Percentiles rank a stretch among this genome's conserved stretches.
phyloP scores from a whole-genome alignment of 2,329 filamentous ascomycete genomes.

The Nemania abortiva region DNA sequence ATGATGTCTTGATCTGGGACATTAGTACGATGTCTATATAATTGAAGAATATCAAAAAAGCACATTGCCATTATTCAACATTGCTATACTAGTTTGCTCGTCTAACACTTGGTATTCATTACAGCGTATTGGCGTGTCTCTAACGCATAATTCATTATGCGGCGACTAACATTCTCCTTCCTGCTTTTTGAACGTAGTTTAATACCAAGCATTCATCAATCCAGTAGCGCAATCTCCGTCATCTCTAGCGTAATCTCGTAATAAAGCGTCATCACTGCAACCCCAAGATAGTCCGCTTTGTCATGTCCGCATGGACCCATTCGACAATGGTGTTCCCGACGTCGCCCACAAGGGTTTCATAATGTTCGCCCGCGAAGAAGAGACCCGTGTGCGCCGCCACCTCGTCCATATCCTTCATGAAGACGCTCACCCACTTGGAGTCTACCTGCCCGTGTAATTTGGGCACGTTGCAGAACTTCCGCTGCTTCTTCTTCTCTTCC shows the following conservation, averaged over 20 bases:
- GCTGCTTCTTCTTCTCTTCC: slow-evolving; percentile 62
- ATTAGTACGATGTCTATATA: background rate
- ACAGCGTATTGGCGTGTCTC: background rate
- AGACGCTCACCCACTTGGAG: slow-evolving; percentile 79
- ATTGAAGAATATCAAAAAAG: background rate
- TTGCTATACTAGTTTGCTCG: background rate
- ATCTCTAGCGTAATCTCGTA: background rate
- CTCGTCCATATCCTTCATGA: slow-evolving; percentile 87
- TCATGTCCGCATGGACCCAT: slow-evolving; percentile 76
- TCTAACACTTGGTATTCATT: background rate
- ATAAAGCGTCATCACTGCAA: slow-evolving; percentile 36
- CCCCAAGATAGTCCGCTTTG: slow-evolving; percentile 56
- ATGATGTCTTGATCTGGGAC: too few relatives aligned
- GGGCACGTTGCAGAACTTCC: slow-evolving; percentile 83
- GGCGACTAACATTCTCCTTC: background rate
- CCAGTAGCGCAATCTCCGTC: background rate
- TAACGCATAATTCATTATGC: background rate
- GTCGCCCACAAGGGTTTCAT: slow-evolving; percentile 81
- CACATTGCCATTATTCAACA: background rate
- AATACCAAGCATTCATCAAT: background rate
- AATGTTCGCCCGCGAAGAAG: slow-evolving; percentile 79
- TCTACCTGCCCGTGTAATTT: slow-evolving; percentile 69
- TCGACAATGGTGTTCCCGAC: slow-evolving; percentile 73
- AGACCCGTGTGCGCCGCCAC: slow-evolving; percentile 86
- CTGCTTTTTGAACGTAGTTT: too few relatives aligned